A percentile compares a stretch with the other conserved stretches of the same genome.
phyloP scores from a whole-genome alignment of 805 yeast genomes.

The Starmerella apis region DNA sequence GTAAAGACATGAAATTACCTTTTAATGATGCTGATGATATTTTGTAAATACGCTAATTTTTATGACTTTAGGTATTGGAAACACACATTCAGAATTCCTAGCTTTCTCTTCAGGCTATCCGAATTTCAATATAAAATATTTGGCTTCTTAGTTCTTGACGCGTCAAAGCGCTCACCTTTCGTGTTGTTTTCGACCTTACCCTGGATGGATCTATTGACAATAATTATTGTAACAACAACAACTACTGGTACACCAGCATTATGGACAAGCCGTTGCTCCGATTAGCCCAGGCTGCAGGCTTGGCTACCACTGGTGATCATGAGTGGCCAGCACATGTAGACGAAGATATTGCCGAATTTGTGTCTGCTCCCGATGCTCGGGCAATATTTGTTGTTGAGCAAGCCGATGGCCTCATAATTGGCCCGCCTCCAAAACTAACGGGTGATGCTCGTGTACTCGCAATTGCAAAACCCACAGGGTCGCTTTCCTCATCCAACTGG shows the following conservation, averaged over 20 bases:
- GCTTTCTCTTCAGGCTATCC: too few relatives aligned
- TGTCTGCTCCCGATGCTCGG: slow-evolving; percentile 8
- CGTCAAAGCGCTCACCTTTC: too few relatives aligned
- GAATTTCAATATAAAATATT: too few relatives aligned
- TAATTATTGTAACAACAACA: too few relatives aligned
- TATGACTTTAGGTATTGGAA: too few relatives aligned
- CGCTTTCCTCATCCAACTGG: slow-evolving; percentile 9
- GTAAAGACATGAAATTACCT: too few relatives aligned
- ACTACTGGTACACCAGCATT: background rate
- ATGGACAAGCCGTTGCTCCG: slow-evolving; percentile 19
- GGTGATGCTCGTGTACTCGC: slow-evolving; percentile 11
- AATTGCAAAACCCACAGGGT: slow-evolving; percentile 14
- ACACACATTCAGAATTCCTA: too few relatives aligned
- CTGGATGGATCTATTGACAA: background rate
- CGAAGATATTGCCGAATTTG: slow-evolving; percentile 16
- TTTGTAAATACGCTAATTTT: too few relatives aligned
- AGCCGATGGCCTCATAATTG: slow-evolving; percentile 17
- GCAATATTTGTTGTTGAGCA: slow-evolving; percentile 21
- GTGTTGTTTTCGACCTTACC: slow-evolving; percentile 4
- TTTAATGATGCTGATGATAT: too few relatives aligned
- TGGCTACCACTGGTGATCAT: slow-evolving; percentile 2
- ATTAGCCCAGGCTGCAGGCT: slow-evolving; percentile 17
- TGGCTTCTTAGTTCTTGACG: too few relatives aligned
- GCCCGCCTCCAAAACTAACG: slow-evolving; percentile 18
- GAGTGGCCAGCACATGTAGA: slow-evolving; percentile 21